Conservation (phyloP, 208 protist genomes). For the Naegleria gruberi region DNA sequence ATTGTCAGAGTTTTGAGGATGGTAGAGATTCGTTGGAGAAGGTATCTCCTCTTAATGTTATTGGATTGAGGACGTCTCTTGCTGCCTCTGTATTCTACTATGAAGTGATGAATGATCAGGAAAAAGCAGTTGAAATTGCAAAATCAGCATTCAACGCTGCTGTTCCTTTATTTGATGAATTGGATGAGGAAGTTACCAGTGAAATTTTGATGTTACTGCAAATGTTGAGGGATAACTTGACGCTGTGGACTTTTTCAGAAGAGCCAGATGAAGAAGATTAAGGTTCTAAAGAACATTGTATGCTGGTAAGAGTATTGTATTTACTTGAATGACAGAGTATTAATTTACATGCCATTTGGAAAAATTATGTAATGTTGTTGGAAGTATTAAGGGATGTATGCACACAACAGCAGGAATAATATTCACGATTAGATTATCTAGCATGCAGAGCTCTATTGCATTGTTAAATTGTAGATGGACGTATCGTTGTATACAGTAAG, state of each 20-base stretch:
- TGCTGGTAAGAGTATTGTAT: too few species aligned
- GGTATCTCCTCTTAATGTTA: background rate
- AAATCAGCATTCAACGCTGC: background rate
- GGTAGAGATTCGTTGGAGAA: too few species aligned
- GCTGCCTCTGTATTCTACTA: background rate
- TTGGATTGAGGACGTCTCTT: background rate
- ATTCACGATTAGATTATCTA: too few species aligned
- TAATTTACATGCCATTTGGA: too few species aligned
- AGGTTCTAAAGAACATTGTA: background rate
- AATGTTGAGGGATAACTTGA: constrained; percentile 96
- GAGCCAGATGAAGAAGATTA: constrained; percentile 15
- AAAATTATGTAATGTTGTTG: too few species aligned
- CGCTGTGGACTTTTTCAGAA: constrained; percentile 88
- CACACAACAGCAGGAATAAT: too few species aligned
- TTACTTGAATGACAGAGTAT: too few species aligned
- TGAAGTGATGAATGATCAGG: background rate
- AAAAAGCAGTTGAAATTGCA: background rate
- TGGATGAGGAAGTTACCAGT: constrained; percentile 65
- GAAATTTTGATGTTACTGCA: constrained; percentile 98
- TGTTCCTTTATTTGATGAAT: background rate
- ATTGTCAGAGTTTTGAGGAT: too few species aligned
- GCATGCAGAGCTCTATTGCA: too few species aligned
- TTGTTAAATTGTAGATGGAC: too few species aligned
- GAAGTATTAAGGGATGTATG: too few species aligned
- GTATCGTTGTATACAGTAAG: too few species aligned